These are phyloP conservation scores for Lentinula detonsa DNA, from an alignment of 768 basidiomycete species.

Conservation along the genomic window DNA sequence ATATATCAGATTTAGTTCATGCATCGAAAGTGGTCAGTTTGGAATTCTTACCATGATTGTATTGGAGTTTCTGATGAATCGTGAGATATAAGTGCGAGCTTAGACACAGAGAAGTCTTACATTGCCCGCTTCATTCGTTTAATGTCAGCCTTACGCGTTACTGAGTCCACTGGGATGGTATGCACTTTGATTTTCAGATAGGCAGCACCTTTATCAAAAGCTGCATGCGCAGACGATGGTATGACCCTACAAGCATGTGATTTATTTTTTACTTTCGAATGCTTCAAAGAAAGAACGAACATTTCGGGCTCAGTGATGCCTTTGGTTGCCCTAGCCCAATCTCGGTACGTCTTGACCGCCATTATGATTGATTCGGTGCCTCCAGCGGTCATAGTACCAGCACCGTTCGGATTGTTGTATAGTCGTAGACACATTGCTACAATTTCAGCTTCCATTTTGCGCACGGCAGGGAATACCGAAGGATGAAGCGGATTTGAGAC, in stretches of 20 bases:
- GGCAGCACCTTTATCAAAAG: slow-evolving; percentile 88
- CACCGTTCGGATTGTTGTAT: slow-evolving; percentile 81
- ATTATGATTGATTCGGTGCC: slow-evolving; percentile 97
- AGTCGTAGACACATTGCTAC: slow-evolving; percentile 82
- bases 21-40: background rate
- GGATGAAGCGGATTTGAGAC: slow-evolving; percentile 91
- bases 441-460: slow-evolving; percentile 97
- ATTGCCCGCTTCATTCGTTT: slow-evolving; percentile 80
- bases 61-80: slow-evolving; percentile 62
- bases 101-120: slow-evolving; percentile 37
- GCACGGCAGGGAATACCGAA: slow-evolving; percentile 84
- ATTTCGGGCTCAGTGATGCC: slow-evolving; percentile 92
- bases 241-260: slow-evolving; percentile 51
- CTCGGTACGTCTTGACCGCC: slow-evolving; percentile 90
- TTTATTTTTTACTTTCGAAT: background rate
- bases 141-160: slow-evolving; percentile 74
- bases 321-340: slow-evolving; percentile 83
- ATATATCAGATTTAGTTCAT: background rate
- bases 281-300: slow-evolving; percentile 28
- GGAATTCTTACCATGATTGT: slow-evolving; percentile 67
- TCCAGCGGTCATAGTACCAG: slow-evolving; percentile 90
- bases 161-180: slow-evolving; percentile 71
- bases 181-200: slow-evolving; percentile 91
- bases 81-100: slow-evolving; percentile 5
- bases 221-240: slow-evolving; percentile 83